Evolutionary conservation across 2,329 filamentous ascomycete genomes (phyloP), one percentile per base, ranked within the genome.

Genomic region (Akanthomyces lecanii): DNA sequence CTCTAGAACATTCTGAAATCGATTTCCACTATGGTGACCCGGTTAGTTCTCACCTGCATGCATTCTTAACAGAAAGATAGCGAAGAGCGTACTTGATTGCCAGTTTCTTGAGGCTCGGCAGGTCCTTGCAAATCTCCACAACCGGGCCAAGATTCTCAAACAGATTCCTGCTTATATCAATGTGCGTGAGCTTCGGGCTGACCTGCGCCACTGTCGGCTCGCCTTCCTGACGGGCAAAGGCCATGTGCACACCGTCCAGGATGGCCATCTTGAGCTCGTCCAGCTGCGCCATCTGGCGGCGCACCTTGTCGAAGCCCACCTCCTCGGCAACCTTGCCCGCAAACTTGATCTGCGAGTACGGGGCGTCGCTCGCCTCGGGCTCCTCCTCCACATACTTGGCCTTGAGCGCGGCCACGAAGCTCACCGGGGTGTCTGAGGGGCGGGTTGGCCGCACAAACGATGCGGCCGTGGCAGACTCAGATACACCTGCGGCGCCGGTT

Each of bases 301-400:
- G 86, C 67, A 97, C 91, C 80, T 97, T 97, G 68, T 96, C 92
- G 69, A 98, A 98, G 36, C 95, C 95, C 40, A 98, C 86, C 77
- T 98, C 94, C 77, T 98, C 90, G 5, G 91, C 94, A 21, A 93
- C 84, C 76, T 98, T 98, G 44, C 76, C 90, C 77, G 80, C 96
- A 82, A 81, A 89, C 61, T 81, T 77, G 66, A 96, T 89, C 55
- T 85, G 80, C 48, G 44, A 40, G 28, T 38, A 36, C 11, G 44
- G 8, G 36, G 25, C 21, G 30, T 18, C 60, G 21, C 42, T 72
- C 7, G 70, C 64, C 36, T 69, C 69, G 8, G 81, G 80, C 8
- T 77, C 73, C 14, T 76, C 71, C 30, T 71, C 65, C 4, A 89
- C 90, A 73, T 99, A 99, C 78, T 97, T 99, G 69, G 87, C 84